These are phyloP conservation scores for Aspergillus pseudotamarii DNA, from an alignment of 2,329 filamentous ascomycete genomes.

Conservation along the genomic window DNA sequence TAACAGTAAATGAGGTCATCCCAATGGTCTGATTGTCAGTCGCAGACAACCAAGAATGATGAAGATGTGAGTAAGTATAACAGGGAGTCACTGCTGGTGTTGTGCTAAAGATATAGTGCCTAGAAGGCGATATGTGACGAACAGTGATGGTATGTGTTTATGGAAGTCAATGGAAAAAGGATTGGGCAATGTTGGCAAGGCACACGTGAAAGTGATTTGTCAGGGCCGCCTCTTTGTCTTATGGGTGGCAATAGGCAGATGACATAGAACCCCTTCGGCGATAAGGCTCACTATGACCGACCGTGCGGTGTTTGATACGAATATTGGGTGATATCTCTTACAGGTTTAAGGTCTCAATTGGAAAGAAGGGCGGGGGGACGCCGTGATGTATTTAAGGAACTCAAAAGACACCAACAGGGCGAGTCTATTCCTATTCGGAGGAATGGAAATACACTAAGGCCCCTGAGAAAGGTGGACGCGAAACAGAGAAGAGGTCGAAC, in stretches of 20 bases:
- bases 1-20: conserved; percentile 33
- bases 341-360: background rate
- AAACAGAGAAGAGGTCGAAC: conserved; percentile 11
- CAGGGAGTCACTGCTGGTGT: background rate
- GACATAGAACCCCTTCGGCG: conserved; percentile 18
- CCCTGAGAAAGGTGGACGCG: background rate
- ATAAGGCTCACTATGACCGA: conserved; percentile 24
- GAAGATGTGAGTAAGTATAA: background rate
- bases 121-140: conserved; percentile 4
- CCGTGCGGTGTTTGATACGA: background rate
- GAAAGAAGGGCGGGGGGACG: background rate
- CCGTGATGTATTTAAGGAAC: conserved; percentile 2
- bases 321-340: background rate
- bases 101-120: background rate
- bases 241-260: conserved; percentile 27
- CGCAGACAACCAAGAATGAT: background rate
- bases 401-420: background rate
- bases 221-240: conserved; percentile 26
- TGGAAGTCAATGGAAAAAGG: conserved; percentile 26
- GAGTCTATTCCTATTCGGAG: background rate
- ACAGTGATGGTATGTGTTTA: conserved; percentile 20
- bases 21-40: conserved; percentile 9
- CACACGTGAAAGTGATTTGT: conserved; percentile 32
- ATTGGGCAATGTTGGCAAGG: conserved; percentile 20
- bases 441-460: conserved; percentile 1